A percentile compares a stretch with the other conserved stretches of the same genome.
phyloP scores from a whole-genome alignment of 768 basidiomycete genomes.

The Trametes punicea region DNA sequence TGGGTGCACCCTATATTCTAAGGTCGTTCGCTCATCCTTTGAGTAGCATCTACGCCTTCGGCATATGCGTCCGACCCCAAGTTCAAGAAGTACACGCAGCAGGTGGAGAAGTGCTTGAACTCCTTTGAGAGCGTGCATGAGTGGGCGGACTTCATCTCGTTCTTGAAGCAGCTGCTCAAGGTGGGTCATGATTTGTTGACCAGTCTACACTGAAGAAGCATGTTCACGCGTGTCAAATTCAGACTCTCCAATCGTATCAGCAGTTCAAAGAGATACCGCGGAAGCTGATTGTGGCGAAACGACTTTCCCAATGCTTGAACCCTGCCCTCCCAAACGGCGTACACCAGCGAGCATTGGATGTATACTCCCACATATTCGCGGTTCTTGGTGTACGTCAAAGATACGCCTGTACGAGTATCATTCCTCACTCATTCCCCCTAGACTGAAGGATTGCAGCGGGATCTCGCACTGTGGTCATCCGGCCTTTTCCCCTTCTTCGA shows the following conservation, averaged over 20 bases:
- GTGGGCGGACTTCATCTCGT: constrained; percentile 99
- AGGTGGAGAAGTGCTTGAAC: constrained; percentile 89
- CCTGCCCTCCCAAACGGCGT: constrained; percentile 97
- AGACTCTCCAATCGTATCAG: constrained; percentile 92
- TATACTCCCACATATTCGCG: constrained; percentile 86
- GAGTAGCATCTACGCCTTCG: constrained; percentile 48
- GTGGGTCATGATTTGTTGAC: constrained; percentile 39
- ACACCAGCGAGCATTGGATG: constrained; percentile 93
- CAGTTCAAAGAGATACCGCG: constrained; percentile 96
- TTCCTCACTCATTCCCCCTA: constrained; percentile 29
- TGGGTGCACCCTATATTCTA: not conserved
- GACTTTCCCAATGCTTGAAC: constrained; percentile 93
- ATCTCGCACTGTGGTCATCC: constrained; percentile 91
- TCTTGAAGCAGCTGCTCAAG: constrained; percentile 91
- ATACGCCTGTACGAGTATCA: not conserved
- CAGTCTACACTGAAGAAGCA: not conserved
- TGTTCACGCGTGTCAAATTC: not conserved
- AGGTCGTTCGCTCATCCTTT: not conserved
- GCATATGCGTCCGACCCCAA: constrained; percentile 79
- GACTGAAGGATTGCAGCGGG: constrained; percentile 83
- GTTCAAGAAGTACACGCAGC: constrained; percentile 89
- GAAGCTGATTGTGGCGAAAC: constrained; percentile 91
- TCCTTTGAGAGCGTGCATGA: constrained; percentile 96
- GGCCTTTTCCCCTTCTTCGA: constrained; percentile 99
- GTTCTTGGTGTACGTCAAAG: constrained; percentile 75